Evolutionary conservation across 768 basidiomycete species (phyloP).

Genomic region (Paxillus ammoniavirescens): DNA sequence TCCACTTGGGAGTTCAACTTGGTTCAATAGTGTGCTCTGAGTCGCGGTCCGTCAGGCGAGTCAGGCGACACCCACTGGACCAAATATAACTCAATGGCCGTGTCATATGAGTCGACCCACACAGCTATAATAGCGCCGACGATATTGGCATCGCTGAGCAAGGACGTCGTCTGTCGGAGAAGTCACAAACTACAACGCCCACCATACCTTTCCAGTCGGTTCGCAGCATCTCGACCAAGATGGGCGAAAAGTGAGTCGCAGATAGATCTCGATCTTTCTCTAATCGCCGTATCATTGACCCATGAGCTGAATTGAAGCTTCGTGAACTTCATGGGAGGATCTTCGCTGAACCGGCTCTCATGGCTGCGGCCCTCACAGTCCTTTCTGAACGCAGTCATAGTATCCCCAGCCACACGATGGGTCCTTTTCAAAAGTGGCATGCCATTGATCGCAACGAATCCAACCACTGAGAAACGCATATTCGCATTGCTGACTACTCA

Average conservation of each 20-base stretch:
- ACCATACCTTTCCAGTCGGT: background rate
- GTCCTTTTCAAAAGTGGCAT: slow-evolving; percentile 72
- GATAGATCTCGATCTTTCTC: background rate
- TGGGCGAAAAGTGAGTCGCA: slow-evolving; percentile 31
- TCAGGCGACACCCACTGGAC: background rate
- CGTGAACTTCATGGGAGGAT: slow-evolving; percentile 54
- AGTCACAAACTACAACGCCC: background rate
- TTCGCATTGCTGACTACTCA: slow-evolving; percentile 58
- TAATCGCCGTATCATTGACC: background rate
- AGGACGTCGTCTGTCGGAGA: slow-evolving; percentile 1
- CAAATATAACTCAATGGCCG: slow-evolving; percentile 14
- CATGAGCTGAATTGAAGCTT: slow-evolving; percentile 31
- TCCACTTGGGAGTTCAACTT: background rate
- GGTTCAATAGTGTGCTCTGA: no score
- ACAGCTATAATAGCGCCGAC: background rate
- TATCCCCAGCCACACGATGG: slow-evolving; percentile 66
- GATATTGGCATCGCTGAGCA: slow-evolving; percentile 13
- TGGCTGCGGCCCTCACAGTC: slow-evolving; percentile 75
- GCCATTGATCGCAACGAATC: slow-evolving; percentile 51
- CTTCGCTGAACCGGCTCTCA: slow-evolving; percentile 76
- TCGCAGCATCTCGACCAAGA: slow-evolving; percentile 18
- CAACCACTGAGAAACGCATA: slow-evolving; percentile 31
- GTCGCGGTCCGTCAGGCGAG: background rate
- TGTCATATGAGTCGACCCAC: background rate
- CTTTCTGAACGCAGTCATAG: slow-evolving; percentile 73